These are phyloP conservation scores for Gentiana dahurica DNA, from an alignment of 257 asterid genomes.

Conservation along the genomic window DNA sequence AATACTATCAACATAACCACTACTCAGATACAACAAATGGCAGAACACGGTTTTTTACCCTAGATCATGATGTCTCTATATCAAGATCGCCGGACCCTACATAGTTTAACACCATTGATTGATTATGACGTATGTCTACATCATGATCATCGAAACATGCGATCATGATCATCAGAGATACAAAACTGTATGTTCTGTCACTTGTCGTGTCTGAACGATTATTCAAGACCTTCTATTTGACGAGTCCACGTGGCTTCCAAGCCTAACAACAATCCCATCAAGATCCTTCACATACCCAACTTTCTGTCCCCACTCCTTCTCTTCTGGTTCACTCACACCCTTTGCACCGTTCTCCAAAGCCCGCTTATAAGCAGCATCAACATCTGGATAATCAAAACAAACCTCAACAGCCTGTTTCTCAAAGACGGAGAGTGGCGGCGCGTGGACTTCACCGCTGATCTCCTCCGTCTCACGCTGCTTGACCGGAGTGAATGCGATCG, in stretches of 20 bases:
- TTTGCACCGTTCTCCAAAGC: constrained; percentile 79
- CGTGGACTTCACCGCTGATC: constrained; percentile 49
- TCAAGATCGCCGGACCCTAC: too few relatives aligned
- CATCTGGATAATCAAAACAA: constrained; percentile 71
- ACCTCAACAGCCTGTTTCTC: constrained; percentile 60
- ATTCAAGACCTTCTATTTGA: constrained; percentile 5
- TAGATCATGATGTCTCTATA: too few relatives aligned
- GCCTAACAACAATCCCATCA: constrained; percentile 57
- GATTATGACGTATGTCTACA: too few relatives aligned
- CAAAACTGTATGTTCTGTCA: too few relatives aligned
- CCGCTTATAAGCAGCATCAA: constrained; percentile 79
- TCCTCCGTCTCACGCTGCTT: constrained; percentile 80
- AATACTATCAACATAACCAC: too few relatives aligned
- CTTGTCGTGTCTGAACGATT: too few relatives aligned
- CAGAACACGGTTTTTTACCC: too few relatives aligned
- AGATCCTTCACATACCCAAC: constrained; percentile 80
- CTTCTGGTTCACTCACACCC: constrained; percentile 63
- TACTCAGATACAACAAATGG: too few relatives aligned
- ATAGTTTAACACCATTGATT: too few relatives aligned
- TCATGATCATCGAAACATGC: too few relatives aligned
- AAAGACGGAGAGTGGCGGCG: constrained; percentile 19
- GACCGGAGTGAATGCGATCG: constrained; percentile 75
- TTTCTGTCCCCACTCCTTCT: constrained; percentile 83
- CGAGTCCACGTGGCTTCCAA: constrained; percentile 46
- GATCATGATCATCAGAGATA: too few relatives aligned